Conservation (phyloP, 208 protist species). For the Trypanosoma caninum region DNA sequence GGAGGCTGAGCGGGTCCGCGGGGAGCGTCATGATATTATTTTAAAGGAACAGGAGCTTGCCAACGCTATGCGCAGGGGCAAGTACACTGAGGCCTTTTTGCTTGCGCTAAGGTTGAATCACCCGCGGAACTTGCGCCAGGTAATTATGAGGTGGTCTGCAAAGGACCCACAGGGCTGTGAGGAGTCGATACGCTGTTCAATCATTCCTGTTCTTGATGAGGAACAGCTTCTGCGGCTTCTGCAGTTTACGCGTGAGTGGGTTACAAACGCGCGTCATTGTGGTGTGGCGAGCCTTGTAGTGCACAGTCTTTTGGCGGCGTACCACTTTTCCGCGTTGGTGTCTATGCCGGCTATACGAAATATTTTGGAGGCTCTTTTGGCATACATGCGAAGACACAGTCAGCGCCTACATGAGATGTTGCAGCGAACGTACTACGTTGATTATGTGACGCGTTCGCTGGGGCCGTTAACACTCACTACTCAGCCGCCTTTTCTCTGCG, state of each 20-base stretch:
- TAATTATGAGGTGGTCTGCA: conserved; percentile 67
- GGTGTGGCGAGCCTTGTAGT: conserved; percentile 75
- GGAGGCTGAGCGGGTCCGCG: conserved; percentile 62
- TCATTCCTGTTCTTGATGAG: conserved; percentile 54
- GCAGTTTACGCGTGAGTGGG: conserved; percentile 90
- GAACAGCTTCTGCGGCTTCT: conserved; percentile 73
- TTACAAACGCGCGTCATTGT: conserved; percentile 85
- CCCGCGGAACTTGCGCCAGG: conserved; percentile 83
- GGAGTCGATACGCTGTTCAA: conserved; percentile 37
- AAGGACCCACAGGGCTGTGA: conserved; percentile 62
- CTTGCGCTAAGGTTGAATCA: conserved; percentile 85
- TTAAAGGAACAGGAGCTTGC: conserved; percentile 82
- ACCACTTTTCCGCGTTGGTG: conserved; percentile 63
- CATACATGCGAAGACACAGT: conserved; percentile 83
- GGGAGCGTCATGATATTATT: conserved; percentile 62
- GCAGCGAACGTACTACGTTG: conserved; percentile 87
- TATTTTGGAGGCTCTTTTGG: conserved; percentile 81
- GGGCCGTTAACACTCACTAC: conserved; percentile 57
- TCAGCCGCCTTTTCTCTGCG: conserved; percentile 49
- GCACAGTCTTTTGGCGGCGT: conserved; percentile 50
- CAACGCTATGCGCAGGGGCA: conserved; percentile 75
- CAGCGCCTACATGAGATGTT: conserved; percentile 80
- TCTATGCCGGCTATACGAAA: conserved; percentile 46
- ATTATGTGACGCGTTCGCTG: conserved; percentile 73
- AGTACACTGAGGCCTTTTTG: conserved; percentile 75